phyloP scores from a whole-genome alignment of 1,284 basidiomycete species.

The Malassezia arunalokei region DNA sequence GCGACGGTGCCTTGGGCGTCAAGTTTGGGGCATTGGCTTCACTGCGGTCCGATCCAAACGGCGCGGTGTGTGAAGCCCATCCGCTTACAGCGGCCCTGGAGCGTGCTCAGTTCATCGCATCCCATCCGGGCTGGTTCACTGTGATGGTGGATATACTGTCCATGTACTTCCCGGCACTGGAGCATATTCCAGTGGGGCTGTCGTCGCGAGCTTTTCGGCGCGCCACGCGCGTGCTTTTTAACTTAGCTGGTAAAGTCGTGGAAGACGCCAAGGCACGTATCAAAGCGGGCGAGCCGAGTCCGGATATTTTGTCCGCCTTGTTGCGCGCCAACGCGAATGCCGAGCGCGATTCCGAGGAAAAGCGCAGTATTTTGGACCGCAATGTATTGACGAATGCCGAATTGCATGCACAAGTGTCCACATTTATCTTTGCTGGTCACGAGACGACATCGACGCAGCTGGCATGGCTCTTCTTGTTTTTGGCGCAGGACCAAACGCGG shows the following conservation, averaged over 20 bases:
- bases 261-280: constrained; percentile 2
- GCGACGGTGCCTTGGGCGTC: constrained; percentile 12
- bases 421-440: constrained; percentile 39
- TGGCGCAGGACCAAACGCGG: constrained; percentile 19
- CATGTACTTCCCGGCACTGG: constrained; percentile 8
- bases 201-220: constrained; percentile 2
- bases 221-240: neutral
- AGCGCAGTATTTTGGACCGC: constrained; percentile 1
- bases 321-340: constrained; percentile 37
- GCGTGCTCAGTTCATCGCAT: constrained; percentile 9
- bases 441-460: constrained; percentile 40
- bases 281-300: neutral
- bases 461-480: constrained; percentile 30
- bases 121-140: neutral
- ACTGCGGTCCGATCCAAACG: neutral
- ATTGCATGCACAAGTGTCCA: constrained; percentile 34
- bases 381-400: constrained; percentile 27
- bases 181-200: constrained; percentile 6
- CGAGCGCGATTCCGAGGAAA: constrained; percentile 7
- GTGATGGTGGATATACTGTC: constrained; percentile 7
- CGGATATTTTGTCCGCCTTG: constrained; percentile 34
- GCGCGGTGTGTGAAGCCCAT: neutral
- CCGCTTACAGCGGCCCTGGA: constrained; percentile 8
- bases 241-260: constrained; percentile 3
- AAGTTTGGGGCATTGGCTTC: constrained; percentile 7